Percentiles rank a stretch among this genome's conserved stretches.
phyloP scores from a whole-genome alignment of 495 filamentous ascomycete genomes.

The Penicillium bovifimosum region DNA sequence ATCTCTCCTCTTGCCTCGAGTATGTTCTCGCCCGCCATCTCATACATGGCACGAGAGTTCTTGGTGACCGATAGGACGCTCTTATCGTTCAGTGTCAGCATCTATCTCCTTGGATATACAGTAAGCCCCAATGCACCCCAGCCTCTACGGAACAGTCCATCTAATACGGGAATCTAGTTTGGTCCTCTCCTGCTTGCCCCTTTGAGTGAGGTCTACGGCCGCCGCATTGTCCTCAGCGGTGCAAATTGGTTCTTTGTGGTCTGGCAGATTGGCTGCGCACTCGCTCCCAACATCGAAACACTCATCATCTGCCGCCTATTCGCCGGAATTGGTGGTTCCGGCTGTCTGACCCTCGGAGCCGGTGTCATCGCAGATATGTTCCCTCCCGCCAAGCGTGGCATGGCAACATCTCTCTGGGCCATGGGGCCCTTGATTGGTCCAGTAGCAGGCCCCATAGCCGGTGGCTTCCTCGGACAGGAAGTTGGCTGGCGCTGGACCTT shows the following conservation, averaged over 20 bases:
- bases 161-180: slow-evolving; percentile 16
- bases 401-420: slow-evolving; percentile 26
- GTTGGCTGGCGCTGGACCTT: slow-evolving; percentile 52
- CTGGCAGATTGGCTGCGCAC: slow-evolving; percentile 47
- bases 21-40: slow-evolving; percentile 66
- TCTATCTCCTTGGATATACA: slow-evolving; percentile 56
- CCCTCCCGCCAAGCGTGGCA: slow-evolving; percentile 41
- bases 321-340: slow-evolving; percentile 43
- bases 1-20: slow-evolving; percentile 52
- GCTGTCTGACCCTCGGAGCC: slow-evolving; percentile 47
- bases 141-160: neutral
- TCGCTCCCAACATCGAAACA: slow-evolving; percentile 39
- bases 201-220: slow-evolving; percentile 52
- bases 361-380: slow-evolving; percentile 54
- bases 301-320: slow-evolving; percentile 50
- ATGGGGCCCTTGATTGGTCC: slow-evolving; percentile 42
- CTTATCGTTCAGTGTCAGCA: slow-evolving; percentile 48
- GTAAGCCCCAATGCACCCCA: slow-evolving; percentile 19
- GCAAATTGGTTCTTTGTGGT: slow-evolving; percentile 49
- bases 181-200: slow-evolving; percentile 44
- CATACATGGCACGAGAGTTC: slow-evolving; percentile 51
- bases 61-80: slow-evolving; percentile 49
- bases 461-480: slow-evolving; percentile 45
- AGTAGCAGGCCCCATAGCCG: slow-evolving; percentile 44
- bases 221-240: slow-evolving; percentile 42